These are phyloP conservation scores for Eremothecium gossypii DNA, from an alignment of 1,139 yeast species.

Conservation along the genomic window DNA sequence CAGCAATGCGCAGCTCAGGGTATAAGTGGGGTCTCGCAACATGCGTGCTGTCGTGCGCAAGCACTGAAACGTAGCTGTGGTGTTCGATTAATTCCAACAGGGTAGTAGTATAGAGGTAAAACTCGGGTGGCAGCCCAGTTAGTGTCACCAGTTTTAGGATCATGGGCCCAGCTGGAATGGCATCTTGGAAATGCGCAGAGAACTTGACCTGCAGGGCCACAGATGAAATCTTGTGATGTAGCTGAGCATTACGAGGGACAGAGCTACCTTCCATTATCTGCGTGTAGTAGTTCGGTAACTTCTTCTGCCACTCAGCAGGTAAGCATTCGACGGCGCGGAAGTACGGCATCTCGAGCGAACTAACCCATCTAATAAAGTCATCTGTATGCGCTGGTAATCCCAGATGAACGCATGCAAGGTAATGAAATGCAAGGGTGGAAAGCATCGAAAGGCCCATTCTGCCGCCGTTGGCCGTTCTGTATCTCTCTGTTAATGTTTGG, in stretches of 20 bases:
- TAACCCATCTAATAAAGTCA: conserved; percentile 23
- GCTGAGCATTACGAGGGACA: conserved; percentile 19
- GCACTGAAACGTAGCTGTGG: conserved; percentile 10
- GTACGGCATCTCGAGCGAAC: conserved; percentile 20
- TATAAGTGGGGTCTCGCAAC: conserved; percentile 11
- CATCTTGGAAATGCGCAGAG: conserved; percentile 9
- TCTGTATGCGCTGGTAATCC: conserved; percentile 22
- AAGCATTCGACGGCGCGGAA: conserved; percentile 18
- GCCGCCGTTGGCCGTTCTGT: conserved; percentile 1
- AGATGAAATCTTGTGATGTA: conserved; percentile 16
- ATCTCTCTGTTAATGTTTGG: neutral
- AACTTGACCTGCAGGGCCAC: conserved; percentile 13
- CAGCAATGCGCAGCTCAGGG: conserved; percentile 19
- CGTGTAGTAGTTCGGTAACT: conserved; percentile 26
- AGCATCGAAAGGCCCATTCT: conserved; percentile 17
- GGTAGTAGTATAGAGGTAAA: conserved; percentile 15
- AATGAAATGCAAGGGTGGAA: conserved; percentile 21
- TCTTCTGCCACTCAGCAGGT: conserved; percentile 22
- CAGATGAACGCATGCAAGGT: conserved; percentile 22
- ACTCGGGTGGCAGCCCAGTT: conserved; percentile 22
- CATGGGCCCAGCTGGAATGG: conserved; percentile 10
- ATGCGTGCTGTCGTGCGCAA: conserved; percentile 10
- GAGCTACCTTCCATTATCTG: conserved; percentile 23
- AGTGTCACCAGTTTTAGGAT: conserved; percentile 16
- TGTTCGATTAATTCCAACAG: conserved; percentile 12